phyloP scores from a whole-genome alignment of 345 rosid genomes.

The Eucalyptus leucophloia region DNA sequence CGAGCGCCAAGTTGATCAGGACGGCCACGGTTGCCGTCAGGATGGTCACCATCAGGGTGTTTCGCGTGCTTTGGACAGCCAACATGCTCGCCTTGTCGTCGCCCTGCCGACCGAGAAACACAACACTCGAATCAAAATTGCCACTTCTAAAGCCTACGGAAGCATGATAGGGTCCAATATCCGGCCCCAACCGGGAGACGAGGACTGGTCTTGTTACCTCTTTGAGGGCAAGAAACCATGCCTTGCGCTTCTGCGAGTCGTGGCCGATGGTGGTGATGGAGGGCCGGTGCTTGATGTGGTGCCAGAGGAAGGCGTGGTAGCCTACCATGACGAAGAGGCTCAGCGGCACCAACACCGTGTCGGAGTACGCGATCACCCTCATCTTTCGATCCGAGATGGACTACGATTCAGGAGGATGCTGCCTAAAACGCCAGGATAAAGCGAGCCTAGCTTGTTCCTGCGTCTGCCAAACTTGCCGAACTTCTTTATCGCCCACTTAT shows the following conservation, averaged over 20 bases:
- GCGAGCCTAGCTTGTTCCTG: not conserved
- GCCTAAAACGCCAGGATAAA: not conserved
- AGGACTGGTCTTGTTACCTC: conserved; percentile 2
- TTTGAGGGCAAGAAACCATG: conserved; percentile 22
- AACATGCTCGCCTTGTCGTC: conserved; percentile 31
- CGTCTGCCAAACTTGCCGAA: not conserved
- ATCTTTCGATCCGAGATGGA: not conserved
- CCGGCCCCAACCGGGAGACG: not conserved
- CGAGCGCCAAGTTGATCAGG: conserved; percentile 18
- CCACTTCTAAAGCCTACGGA: not conserved
- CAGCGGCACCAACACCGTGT: conserved; percentile 21
- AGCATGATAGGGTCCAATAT: not conserved
- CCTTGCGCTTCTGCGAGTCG: conserved; percentile 18
- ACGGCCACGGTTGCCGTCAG: conserved; percentile 24
- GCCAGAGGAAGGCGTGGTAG: conserved; percentile 52
- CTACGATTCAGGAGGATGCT: not conserved
- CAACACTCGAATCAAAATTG: not conserved
- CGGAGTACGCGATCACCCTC: conserved; percentile 15
- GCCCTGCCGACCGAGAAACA: conserved; percentile 10
- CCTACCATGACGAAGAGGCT: conserved; percentile 31
- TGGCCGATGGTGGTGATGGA: conserved; percentile 16
- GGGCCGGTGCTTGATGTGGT: conserved; percentile 18
- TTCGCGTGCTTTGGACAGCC: conserved; percentile 45
- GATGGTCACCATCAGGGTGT: conserved; percentile 31
- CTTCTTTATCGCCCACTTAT: not conserved